These are phyloP conservation scores for Pythium guiyangense DNA, from an alignment of 352 stramenopile species.

Conservation along the genomic window DNA sequence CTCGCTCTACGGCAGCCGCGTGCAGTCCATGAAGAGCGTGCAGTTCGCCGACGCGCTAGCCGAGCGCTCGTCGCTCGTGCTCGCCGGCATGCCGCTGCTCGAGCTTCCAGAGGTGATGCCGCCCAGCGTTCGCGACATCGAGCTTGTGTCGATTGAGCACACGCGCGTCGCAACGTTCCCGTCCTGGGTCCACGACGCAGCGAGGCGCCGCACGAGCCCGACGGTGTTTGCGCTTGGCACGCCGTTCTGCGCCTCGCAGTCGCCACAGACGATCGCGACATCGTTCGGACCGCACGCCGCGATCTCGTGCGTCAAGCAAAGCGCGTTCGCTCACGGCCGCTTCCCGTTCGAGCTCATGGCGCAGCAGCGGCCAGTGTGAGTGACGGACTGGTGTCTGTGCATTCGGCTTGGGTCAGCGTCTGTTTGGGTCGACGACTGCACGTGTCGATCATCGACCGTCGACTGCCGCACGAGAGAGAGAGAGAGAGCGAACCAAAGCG, in stretches of 20 bases:
- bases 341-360: background rate
- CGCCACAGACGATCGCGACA: background rate
- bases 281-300: background rate
- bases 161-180: conserved; percentile 1
- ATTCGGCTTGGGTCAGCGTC: too few relatives aligned
- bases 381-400: too few relatives aligned
- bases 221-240: background rate
- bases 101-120: conserved; percentile 1
- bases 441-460: too few relatives aligned
- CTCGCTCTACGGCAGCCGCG: too few relatives aligned
- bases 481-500: too few relatives aligned
- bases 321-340: background rate
- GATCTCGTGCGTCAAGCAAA: conserved; percentile 3
- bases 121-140: background rate
- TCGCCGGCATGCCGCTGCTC: conserved; percentile 3
- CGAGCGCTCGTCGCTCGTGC: too few relatives aligned
- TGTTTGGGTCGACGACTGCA: too few relatives aligned
- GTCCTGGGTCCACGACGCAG: background rate
- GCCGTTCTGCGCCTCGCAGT: conserved; percentile 1
- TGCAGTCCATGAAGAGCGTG: too few relatives aligned
- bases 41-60: too few relatives aligned
- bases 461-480: too few relatives aligned
- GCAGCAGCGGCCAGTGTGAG: too few relatives aligned
- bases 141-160: conserved; percentile 5
- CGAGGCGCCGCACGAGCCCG: background rate